Evolutionary conservation across 345 rosid species (phyloP), one percentile per base, ranked within the genome.

Genomic region (Salix udensis): DNA sequence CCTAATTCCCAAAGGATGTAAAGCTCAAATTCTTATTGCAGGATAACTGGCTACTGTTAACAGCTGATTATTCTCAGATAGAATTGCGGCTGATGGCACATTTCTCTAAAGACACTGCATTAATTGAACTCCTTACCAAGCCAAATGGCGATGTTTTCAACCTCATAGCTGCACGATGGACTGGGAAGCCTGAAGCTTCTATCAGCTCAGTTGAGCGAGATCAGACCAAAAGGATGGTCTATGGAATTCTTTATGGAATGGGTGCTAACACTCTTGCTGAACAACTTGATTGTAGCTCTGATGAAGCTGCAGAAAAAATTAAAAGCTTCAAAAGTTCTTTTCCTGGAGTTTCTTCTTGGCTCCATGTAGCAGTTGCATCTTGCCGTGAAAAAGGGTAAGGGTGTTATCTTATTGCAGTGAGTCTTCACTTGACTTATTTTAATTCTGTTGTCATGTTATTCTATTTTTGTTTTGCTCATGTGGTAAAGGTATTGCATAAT

Each of bases 191-290:
- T 11, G 91, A 87, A 85, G 90, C 75, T 74, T 87, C 90, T 78
- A 81, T 96, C 68, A 72, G 83, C 82, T 76, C 89, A 60, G 75
- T 79, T 65, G 97, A 95, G 81, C 85, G 99, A 86, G 96, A 95
- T 72, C 97, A 90, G 84, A 90, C 92, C 15, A 95, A 95, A 85
- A 88, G 98, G 77, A 82, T 95, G 94, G 87, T 95, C 67, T 95
- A 95, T 73, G 99, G 98, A 62, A 91, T 95, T 85, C 94, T 95
- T 36, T 95, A 95, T 84, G 99, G 99, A 81, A 95, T 95, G 99
- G 99, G 99, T 77, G 91, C 99, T 72, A 91, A 86, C 40, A 82
- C 85, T 77, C 97, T 95, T 78, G 88, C 97, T 37, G 92, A 92
- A 79, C 98, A 95, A 84, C 88, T 95, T 80, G 88, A 86, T 70